Evolutionary conservation across 2,329 filamentous ascomycete species (phyloP).

Genomic region (Lecanicillium sp.): DNA sequence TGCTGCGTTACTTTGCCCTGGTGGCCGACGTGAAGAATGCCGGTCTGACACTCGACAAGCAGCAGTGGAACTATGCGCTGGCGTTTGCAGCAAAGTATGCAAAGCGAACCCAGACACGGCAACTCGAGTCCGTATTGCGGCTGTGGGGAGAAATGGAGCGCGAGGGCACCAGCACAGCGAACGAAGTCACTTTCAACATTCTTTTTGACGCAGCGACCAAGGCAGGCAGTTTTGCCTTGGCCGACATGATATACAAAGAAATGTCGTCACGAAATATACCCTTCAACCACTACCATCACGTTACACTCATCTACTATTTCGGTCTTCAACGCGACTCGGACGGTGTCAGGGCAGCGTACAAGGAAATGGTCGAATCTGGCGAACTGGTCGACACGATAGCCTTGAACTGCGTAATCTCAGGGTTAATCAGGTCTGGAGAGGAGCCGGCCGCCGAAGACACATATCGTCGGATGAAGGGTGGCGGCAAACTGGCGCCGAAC

Average conservation of each 20-base stretch:
- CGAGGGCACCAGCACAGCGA: conserved; percentile 56
- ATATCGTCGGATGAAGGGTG: conserved; percentile 75
- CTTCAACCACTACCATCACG: conserved; percentile 74
- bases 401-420: conserved; percentile 78
- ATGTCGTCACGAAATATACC: conserved; percentile 63
- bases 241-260: conserved; percentile 78
- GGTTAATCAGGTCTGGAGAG: conserved; percentile 72
- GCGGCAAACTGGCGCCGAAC: conserved; percentile 36
- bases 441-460: conserved; percentile 70
- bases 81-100: conserved; percentile 69
- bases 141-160: conserved; percentile 90
- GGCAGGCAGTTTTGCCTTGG: conserved; percentile 74
- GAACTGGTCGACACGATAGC: conserved; percentile 85
- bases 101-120: conserved; percentile 56
- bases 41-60: conserved; percentile 59
- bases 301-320: conserved; percentile 77
- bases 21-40: conserved; percentile 75
- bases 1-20: conserved; percentile 77
- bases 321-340: conserved; percentile 69
- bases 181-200: conserved; percentile 85
- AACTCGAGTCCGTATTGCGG: conserved; percentile 54
- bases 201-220: conserved; percentile 86
- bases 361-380: conserved; percentile 73
- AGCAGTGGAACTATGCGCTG: conserved; percentile 81
- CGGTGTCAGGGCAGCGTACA: conserved; percentile 71